Evolutionary conservation across 495 filamentous ascomycete species (phyloP), one percentile per base, ranked within the genome.

Genomic region (Aspergillus bridgeri): DNA sequence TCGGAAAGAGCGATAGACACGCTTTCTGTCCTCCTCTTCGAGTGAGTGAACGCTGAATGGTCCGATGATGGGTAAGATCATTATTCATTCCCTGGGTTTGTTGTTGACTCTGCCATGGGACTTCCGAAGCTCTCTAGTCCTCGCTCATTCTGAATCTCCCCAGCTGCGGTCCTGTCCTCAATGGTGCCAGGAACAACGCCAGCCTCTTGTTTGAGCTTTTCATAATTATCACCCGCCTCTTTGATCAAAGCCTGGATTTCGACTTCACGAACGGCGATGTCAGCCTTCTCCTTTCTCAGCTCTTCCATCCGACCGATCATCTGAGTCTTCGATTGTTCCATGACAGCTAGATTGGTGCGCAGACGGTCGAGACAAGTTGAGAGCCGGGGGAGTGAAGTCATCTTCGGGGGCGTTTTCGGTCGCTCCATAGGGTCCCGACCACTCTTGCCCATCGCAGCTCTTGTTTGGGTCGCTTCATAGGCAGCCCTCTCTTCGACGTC

Each of bases 381-480:
- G n/a, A 86, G 65, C 22, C 69, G 75, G 20, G 84, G 83, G 23
- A 87, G 63, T 4, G 83, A 79, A 6, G 83, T 82, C 62, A 86
- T 78, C 59, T 78, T 83, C 8, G 83, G 79, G 13, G 84, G 84
- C 3, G 80, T 86, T 25, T 69, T 75, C 46, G 79, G 75, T 33
- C 81, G 72, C 44, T 74, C 69, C 24, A 74, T 70, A 45, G 49
- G 67, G 25, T 65, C 75, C 58, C 67, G 76, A 9, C 78, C 73
- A 52, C 86, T 69, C n/a, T 83, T 81, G 57, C 87, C 89, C 83
- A 88, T 89, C 3, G 88, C 92, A 9, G 89, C 89, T 38, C 86
- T 81, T 33, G 90, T 90, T 72, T 98, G 94, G 19, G 90, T 86
- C 3, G 86, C 87, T 71, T 97, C 93, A 73, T 93, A 98, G 19